phyloP scores from a whole-genome alignment of 2,329 filamentous ascomycete genomes.

The Ophiosphaerella korrae region DNA sequence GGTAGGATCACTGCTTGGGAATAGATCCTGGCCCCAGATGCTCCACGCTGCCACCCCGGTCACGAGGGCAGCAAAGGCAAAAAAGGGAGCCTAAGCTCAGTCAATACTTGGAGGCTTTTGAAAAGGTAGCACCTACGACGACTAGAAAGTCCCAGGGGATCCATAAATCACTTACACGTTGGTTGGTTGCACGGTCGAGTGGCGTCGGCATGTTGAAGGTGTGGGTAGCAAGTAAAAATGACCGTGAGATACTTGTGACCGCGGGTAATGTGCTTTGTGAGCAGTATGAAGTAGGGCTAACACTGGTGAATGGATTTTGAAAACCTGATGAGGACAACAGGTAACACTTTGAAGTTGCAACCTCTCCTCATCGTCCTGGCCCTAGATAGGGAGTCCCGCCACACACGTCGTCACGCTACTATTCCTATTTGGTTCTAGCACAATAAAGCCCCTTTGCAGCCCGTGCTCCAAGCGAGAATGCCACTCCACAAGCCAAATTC shows the following conservation, averaged over 20 bases:
- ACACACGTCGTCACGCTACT: slow-evolving; percentile 33
- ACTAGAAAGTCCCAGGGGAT: slow-evolving; percentile 27
- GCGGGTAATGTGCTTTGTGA: background rate
- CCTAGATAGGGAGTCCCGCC: slow-evolving; percentile 15
- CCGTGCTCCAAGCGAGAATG: slow-evolving; percentile 46
- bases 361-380: slow-evolving; percentile 3
- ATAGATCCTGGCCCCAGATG: slow-evolving; percentile 85
- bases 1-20: slow-evolving; percentile 79
- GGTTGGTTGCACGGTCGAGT: slow-evolving; percentile 54
- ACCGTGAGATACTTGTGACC: background rate
- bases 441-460: slow-evolving; percentile 27
- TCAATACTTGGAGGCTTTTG: slow-evolving; percentile 5
- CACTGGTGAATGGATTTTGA: background rate
- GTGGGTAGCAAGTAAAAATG: background rate
- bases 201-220: slow-evolving; percentile 53
- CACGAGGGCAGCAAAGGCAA: slow-evolving; percentile 75
- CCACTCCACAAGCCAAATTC: slow-evolving; percentile 39
- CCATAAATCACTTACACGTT: slow-evolving; percentile 44
- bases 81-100: slow-evolving; percentile 38
- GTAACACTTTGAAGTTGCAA: slow-evolving; percentile 12
- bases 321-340: slow-evolving; percentile 1
- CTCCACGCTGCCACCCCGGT: slow-evolving; percentile 81
- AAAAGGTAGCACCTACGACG: slow-evolving; percentile 21
- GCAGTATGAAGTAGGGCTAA: background rate
- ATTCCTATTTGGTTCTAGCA: slow-evolving; percentile 24